These are phyloP conservation scores for Blastocystis sp. DNA, from an alignment of 352 stramenopile genomes.

Conservation along the genomic window DNA sequence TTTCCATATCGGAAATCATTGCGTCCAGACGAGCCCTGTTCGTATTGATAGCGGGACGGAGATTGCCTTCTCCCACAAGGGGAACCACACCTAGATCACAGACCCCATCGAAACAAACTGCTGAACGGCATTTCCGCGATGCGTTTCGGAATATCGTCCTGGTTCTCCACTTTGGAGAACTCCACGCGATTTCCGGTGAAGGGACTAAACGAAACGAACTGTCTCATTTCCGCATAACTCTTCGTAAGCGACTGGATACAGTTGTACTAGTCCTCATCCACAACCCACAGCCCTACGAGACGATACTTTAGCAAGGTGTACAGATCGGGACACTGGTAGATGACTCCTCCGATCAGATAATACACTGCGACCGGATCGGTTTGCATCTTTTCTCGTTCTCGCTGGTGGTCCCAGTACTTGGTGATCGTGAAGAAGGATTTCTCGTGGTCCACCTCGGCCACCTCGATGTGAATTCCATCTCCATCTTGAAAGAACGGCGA, in stretches of 20 bases:
- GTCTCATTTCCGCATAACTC: slow-evolving; percentile 3
- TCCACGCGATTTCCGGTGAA: slow-evolving; percentile 4
- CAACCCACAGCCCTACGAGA: not conserved
- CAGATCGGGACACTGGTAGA: slow-evolving; percentile 44
- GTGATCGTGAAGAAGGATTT: slow-evolving; percentile 15
- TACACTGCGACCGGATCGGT: slow-evolving; percentile 1
- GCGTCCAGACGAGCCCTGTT: slow-evolving; percentile 1
- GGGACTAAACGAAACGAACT: not conserved
- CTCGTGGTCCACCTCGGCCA: not conserved
- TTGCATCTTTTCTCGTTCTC: not conserved
- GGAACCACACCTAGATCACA: slow-evolving; percentile 9
- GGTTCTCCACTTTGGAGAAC: not conserved
- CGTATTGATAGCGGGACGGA: not conserved
- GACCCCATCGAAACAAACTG: not conserved
- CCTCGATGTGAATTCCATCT: not conserved
- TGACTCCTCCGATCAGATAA: slow-evolving; percentile 8
- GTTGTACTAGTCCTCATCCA: slow-evolving; percentile 18
- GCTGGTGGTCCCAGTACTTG: slow-evolving; percentile 13
- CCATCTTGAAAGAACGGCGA: slow-evolving; percentile 22
- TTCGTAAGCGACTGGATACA: slow-evolving; percentile 1
- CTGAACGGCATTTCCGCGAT: not conserved
- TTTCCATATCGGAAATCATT: slow-evolving; percentile 39
- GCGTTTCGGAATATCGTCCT: not conserved
- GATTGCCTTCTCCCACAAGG: slow-evolving; percentile 2
- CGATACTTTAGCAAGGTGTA: slow-evolving; percentile 30